These are phyloP conservation scores for Penicillium concentricum DNA, from an alignment of 2,329 filamentous ascomycete genomes.

Conservation along the genomic window DNA sequence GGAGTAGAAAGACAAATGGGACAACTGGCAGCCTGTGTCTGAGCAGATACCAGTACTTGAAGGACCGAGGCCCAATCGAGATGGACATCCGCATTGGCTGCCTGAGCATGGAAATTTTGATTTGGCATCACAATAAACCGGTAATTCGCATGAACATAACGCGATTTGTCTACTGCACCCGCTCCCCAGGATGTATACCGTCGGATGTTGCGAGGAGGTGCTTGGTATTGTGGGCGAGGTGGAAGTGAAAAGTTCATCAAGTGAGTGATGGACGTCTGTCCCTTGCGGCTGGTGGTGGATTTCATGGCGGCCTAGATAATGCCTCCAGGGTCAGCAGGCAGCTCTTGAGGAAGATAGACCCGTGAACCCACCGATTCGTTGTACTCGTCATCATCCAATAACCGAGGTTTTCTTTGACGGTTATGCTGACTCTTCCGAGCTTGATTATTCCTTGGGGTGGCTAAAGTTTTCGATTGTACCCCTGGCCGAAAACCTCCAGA, in stretches of 20 bases:
- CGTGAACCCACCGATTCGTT: conserved; percentile 66
- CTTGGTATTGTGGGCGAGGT: conserved; percentile 61
- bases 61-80: conserved; percentile 88
- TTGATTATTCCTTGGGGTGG: conserved; percentile 67
- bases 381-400: conserved; percentile 82
- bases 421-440: conserved; percentile 78
- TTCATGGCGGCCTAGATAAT: conserved; percentile 58
- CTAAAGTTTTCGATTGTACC: conserved; percentile 36
- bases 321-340: conserved; percentile 13
- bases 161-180: conserved; percentile 84
- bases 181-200: conserved; percentile 78
- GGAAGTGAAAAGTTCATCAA: conserved; percentile 87
- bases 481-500: conserved; percentile 44
- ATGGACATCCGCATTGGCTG: conserved; percentile 81
- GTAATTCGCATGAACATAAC: conserved; percentile 94
- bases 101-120: conserved; percentile 75
- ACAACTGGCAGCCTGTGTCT: conserved; percentile 85
- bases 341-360: conserved; percentile 7
- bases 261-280: conserved; percentile 96
- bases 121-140: conserved; percentile 89
- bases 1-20: conserved; percentile 93
- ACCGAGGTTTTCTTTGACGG: conserved; percentile 69
- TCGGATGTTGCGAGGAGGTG: conserved; percentile 61
- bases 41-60: conserved; percentile 84
- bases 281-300: conserved; percentile 70